Evolutionary conservation across 306 rosid species (phyloP), one percentile per base, ranked within the genome.

Genomic region (Glycine soja): DNA sequence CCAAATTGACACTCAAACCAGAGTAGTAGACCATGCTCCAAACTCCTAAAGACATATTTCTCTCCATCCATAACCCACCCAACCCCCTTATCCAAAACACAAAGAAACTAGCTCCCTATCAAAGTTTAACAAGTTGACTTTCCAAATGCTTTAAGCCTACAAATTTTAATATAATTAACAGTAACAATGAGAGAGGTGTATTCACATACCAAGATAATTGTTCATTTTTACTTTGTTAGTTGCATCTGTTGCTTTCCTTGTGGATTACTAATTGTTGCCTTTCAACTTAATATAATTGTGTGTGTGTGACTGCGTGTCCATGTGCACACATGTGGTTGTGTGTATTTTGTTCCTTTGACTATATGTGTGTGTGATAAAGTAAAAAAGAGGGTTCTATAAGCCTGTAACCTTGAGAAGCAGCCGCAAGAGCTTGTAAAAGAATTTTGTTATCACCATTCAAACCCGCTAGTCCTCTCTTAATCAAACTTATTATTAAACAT

Each of bases 131-230:
- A 2, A 80, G 32, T 50, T 61, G 74, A 85, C 67, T 58, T 67
- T 73, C 68, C 76, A 75, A 24, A 66, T 46, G 64, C 71, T 77
- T 67, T 42, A 57, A 75, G 71, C 66, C 59, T 42, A 42, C 70
- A 57, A 18, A 52, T 50, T 71, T 67, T 62, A 61, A 73, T 3
- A 62, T 34, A 77, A 71, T 69, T 79, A 50, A 70, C 53, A 67
- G 24, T 67, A 69, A 82, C 38, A 38, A 9, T 19, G 50, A 69
- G 34, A 75, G 59, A 64, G 76, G 69, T 16, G 69, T 6, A 56
- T 80, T 81, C 61, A 75, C 95, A 67, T 89, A 95, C 99, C 99
- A 70, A 95, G 97, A 85, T 95, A 95, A 82, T 95, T 95, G 85
- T 93, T 95, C 97, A 95, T 89, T 81, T 87, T 81, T 87, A 95